phyloP scores from a whole-genome alignment of 1,139 yeast genomes.

The Saccharomycopsis hybrid region DNA sequence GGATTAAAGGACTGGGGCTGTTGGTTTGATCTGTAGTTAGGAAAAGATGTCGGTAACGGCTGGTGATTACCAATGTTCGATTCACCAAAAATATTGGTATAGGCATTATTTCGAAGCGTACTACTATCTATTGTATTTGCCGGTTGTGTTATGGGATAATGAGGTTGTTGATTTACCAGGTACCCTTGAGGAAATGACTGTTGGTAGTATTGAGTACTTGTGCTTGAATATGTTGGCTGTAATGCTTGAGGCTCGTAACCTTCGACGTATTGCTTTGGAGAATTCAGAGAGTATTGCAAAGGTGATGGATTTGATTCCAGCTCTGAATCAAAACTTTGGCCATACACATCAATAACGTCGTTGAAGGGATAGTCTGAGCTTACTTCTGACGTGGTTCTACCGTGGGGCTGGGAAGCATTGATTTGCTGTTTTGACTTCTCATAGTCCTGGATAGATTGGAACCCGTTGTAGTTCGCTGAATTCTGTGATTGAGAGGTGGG shows the following conservation, averaged over 20 bases:
- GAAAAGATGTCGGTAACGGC: too few relatives aligned
- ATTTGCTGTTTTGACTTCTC: not conserved
- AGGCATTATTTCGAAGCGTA: not conserved
- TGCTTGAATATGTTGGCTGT: not conserved
- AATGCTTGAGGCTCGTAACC: not conserved
- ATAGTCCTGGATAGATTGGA: constrained; percentile 6
- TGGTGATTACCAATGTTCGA: too few relatives aligned
- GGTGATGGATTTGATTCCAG: constrained; percentile 1
- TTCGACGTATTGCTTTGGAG: not conserved
- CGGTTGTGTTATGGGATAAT: too few relatives aligned
- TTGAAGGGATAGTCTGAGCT: constrained; percentile 4
- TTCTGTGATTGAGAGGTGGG: too few relatives aligned
- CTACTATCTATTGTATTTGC: constrained; percentile 3
- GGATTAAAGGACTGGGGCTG: too few relatives aligned
- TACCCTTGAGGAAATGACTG: too few relatives aligned
- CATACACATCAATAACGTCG: constrained; percentile 4
- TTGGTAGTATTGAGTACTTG: not conserved
- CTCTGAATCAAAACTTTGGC: not conserved
- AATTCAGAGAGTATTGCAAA: not conserved
- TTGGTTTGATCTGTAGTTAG: too few relatives aligned
- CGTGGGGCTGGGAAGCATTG: not conserved
- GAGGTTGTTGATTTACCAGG: too few relatives aligned
- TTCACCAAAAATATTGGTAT: constrained; percentile 6
- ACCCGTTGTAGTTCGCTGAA: constrained; percentile 10
- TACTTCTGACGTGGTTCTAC: not conserved